Conservation (phyloP, 495 filamentous ascomycete species). For the Physcia stellaris region DNA sequence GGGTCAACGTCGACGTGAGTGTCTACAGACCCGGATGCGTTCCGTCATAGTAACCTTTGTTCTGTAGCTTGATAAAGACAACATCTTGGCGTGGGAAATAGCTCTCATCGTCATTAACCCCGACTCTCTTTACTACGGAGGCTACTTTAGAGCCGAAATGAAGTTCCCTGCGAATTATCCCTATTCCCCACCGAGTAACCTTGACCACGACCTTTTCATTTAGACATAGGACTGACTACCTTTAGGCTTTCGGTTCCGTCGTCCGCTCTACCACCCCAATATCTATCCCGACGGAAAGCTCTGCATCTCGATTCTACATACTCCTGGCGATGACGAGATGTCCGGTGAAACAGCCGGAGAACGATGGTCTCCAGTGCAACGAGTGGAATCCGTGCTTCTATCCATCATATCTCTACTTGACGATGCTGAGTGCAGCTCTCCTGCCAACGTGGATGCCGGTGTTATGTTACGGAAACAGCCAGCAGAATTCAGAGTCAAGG, state of each 20-base stretch:
- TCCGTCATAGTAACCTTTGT: neutral
- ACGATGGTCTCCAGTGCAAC: slow-evolving; percentile 85
- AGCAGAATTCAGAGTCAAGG: slow-evolving; percentile 51
- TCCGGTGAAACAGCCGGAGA: slow-evolving; percentile 81
- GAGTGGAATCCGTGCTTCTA: slow-evolving; percentile 85
- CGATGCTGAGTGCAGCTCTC: slow-evolving; percentile 81
- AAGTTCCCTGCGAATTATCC: slow-evolving; percentile 83
- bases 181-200: slow-evolving; percentile 59
- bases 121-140: slow-evolving; percentile 81
- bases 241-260: slow-evolving; percentile 66
- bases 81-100: slow-evolving; percentile 75
- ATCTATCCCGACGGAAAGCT: slow-evolving; percentile 81
- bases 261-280: slow-evolving; percentile 83
- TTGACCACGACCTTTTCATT: slow-evolving; percentile 1
- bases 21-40: neutral
- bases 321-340: slow-evolving; percentile 79
- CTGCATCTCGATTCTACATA: slow-evolving; percentile 93
- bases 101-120: slow-evolving; percentile 85
- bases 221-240: slow-evolving; percentile 1
- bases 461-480: slow-evolving; percentile 68
- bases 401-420: slow-evolving; percentile 90
- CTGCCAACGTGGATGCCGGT: slow-evolving; percentile 88
- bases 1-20: slow-evolving; percentile 78
- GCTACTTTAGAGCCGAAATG: slow-evolving; percentile 85
- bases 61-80: slow-evolving; percentile 49